A percentile compares a stretch with the other conserved stretches of the same genome.
Evolutionary conservation across 2,329 filamentous ascomycete species (phyloP).

Genomic region (Pseudogymnoascus sp.): DNA sequence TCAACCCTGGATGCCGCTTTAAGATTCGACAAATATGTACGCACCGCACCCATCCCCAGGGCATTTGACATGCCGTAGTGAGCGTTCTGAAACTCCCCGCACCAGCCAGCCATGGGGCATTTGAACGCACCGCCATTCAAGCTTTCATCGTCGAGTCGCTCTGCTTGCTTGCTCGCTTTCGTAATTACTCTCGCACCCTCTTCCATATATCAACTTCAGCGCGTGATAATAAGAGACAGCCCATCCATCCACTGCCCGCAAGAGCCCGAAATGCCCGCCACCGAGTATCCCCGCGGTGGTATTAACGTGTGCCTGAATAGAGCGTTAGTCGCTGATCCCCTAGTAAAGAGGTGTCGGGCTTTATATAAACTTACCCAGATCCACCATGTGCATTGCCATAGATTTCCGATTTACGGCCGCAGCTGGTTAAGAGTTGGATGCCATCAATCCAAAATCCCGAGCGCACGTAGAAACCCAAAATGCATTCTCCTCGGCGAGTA

Average conservation of each 20-base stretch:
- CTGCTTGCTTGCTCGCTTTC: not conserved
- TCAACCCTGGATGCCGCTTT: not conserved
- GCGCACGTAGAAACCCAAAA: slow-evolving; percentile 78
- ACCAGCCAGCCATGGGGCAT: not conserved
- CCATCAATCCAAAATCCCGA: slow-evolving; percentile 79
- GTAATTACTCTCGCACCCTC: not conserved
- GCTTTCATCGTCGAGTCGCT: not conserved
- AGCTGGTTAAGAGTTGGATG: slow-evolving; percentile 79
- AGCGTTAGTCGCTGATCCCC: too few relatives aligned
- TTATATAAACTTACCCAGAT: slow-evolving; percentile 58
- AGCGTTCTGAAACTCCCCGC: not conserved
- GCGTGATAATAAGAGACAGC: slow-evolving; percentile 71
- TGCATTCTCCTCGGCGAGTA: slow-evolving; percentile 71
- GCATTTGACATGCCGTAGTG: not conserved
- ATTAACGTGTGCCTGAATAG: slow-evolving; percentile 56
- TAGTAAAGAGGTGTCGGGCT: too few relatives aligned
- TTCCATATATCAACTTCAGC: slow-evolving; percentile 34
- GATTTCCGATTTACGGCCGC: slow-evolving; percentile 75
- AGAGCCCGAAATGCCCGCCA: slow-evolving; percentile 80
- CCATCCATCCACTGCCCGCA: slow-evolving; percentile 76
- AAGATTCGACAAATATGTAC: not conserved
- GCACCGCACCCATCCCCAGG: not conserved
- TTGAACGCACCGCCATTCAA: not conserved
- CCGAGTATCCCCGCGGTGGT: slow-evolving; percentile 77
- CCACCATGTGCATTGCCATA: slow-evolving; percentile 77